Base-by-base conservation (phyloP, 2,329 filamentous ascomycete species). In the Verticillium klebahnii region DNA sequence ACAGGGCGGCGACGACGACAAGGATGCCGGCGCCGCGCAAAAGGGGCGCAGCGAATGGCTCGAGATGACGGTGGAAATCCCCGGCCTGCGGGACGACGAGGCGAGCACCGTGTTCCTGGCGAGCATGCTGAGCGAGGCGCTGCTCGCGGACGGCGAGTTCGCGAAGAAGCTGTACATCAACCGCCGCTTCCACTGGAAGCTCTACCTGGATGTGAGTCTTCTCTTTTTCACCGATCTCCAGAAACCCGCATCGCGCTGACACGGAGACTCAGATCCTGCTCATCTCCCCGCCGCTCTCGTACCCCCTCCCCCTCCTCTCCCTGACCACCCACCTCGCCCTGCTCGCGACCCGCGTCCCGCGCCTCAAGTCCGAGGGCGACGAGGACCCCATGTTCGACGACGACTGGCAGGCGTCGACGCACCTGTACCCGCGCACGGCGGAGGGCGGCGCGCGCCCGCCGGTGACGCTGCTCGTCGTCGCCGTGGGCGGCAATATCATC, bases 371-470 rank as follows among this genome's bases (percentile, higher is more conserved):
- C 1, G 91, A 96, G 74, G 86, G 86, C 62, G 94, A 98, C 77
- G 95, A 99, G 78, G 95, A 99, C 69, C 95, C 95, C 14, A 88
- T 97, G 72, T 99, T 99, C 77, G 90, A 97, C 78, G 95, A 99
- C 77, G 95, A 99, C 78, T 99, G 95, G 95, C 92, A 90, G 66
- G 90, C 90, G 17, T 88, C 93, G 1, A 83, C 86, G 19, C 88
- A 87, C 62, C 80, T 99, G 34, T 99, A 96, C 77, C 84, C 88
- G 1, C 83, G 82, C 63, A 72, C 75, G 15, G 70, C 68, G 37
- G 69, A 62, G 59, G 69, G 67, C 4, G 65, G 69, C 25, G 72
- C 79, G 12, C 85, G 89, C 57, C 95, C 95, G 5, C 93, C 95
- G 0, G 85, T 99, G 61, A 97, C 94, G 3, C 84, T 99, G 23